phyloP scores from a whole-genome alignment of 805 yeast species.

The Metschnikowia amazonensis region DNA sequence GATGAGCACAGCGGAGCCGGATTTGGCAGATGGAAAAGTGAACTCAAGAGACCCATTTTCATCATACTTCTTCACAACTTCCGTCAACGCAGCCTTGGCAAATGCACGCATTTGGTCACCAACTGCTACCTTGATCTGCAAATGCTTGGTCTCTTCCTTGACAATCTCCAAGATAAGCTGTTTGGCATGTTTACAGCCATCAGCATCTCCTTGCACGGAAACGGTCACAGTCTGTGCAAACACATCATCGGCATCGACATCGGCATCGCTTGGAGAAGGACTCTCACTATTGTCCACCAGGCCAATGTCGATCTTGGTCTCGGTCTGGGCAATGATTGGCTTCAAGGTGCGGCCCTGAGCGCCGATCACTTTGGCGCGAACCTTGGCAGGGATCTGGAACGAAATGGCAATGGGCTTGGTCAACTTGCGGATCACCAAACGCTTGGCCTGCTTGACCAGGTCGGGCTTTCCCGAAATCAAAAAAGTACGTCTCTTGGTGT shows the following conservation, averaged over 20 bases:
- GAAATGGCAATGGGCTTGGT: conserved; percentile 65
- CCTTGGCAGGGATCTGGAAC: conserved; percentile 69
- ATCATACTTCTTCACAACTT: conserved; percentile 21
- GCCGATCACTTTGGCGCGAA: conserved; percentile 80
- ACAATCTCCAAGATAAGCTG: conserved; percentile 67
- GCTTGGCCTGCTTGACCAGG: conserved; percentile 64
- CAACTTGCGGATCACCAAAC: conserved; percentile 69
- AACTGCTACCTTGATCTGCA: conserved; percentile 49
- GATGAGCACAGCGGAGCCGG: conserved; percentile 41
- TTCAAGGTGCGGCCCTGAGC: conserved; percentile 78
- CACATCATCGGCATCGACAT: conserved; percentile 56
- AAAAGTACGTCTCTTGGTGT: conserved; percentile 75
- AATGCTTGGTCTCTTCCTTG: conserved; percentile 62
- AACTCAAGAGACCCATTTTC: conserved; percentile 26
- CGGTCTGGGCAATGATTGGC: conserved; percentile 68
- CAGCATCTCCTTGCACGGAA: conserved; percentile 76
- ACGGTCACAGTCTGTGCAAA: conserved; percentile 60
- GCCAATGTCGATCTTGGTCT: conserved; percentile 69
- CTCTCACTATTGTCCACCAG: conserved; percentile 21
- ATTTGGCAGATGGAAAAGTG: conserved; percentile 37
- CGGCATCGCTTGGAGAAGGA: conserved; percentile 17
- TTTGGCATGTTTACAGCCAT: conserved; percentile 75
- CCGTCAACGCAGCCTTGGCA: conserved; percentile 24
- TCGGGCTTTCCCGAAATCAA: conserved; percentile 72
- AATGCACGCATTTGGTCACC: conserved; percentile 32